These are phyloP conservation scores for Agaricus sinodeliciosus DNA, from an alignment of 768 basidiomycete genomes.

Conservation along the genomic window DNA sequence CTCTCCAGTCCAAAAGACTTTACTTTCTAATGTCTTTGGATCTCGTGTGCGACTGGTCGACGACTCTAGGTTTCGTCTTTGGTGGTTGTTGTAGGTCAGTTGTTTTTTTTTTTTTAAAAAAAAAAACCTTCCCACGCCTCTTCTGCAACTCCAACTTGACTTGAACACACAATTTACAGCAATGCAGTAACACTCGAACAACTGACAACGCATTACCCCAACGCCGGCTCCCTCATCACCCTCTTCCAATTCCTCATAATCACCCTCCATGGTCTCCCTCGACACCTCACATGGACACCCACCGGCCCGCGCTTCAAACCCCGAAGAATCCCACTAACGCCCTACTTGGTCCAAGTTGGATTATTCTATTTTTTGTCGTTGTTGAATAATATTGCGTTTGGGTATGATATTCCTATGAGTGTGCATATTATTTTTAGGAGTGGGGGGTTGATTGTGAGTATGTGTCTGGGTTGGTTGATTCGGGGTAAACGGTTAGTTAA, in stretches of 20 bases:
- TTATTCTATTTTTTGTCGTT: slow-evolving; percentile 76
- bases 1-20: background rate
- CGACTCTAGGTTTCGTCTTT: slow-evolving; percentile 71
- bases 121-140: slow-evolving; percentile 23
- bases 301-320: slow-evolving; percentile 51
- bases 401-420: slow-evolving; percentile 79
- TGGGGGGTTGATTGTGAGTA: slow-evolving; percentile 78
- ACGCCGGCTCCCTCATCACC: slow-evolving; percentile 79
- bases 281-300: slow-evolving; percentile 45
- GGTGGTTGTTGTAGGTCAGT: slow-evolving; percentile 69
- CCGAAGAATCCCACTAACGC: slow-evolving; percentile 60
- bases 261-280: slow-evolving; percentile 65
- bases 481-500: slow-evolving; percentile 51
- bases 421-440: slow-evolving; percentile 94
- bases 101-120: too few species aligned
- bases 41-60: slow-evolving; percentile 36
- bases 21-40: background rate
- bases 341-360: slow-evolving; percentile 75
- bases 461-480: slow-evolving; percentile 71
- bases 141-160: background rate
- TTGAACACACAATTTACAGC: slow-evolving; percentile 28
- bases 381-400: slow-evolving; percentile 90
- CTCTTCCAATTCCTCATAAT: slow-evolving; percentile 81
- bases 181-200: slow-evolving; percentile 78
- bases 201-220: slow-evolving; percentile 59